Evolutionary conservation across 2,329 filamentous ascomycete species (phyloP), one percentile per base, ranked within the genome.

Genomic region (Colletotrichum sp.): DNA sequence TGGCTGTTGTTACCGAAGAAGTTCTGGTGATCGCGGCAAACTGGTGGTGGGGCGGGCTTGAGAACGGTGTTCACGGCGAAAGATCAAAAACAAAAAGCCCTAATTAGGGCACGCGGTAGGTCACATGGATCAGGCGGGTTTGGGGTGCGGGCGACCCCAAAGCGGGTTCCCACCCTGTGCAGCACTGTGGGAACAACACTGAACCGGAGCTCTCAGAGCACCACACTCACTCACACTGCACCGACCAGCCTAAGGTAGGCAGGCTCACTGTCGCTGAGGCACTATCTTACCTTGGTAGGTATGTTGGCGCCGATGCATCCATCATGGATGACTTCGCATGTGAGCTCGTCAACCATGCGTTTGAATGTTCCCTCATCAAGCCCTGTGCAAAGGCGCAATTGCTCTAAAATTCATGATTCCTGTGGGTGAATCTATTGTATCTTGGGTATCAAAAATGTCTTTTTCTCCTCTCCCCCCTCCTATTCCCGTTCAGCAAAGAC

Each of bases 1-100:
- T 75, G 74, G 68, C 72, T 80, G 76, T 75, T 78, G 78, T 80
- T 78, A 82, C 77, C 78, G 80, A 76, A 34, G 79, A 79, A 79
- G 78, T 81, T 72, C 68, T 74, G 69, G 51, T 72, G 70, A 73
- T 74, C 64, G 64, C 70, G 62, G 63, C 64, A 69, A 74, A 36
- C 54, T 59, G 64, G 33, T 34, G 70, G 70, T 74, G 72, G 70
- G 72, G 70, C 72, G 51, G 33, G 68, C 55, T 74, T 74, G 72
- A 72, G 68, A 72, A 59, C 61, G 71, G 71, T 73, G 72, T 72
- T 74, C 69, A 59, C 66, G 55, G 51, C 33, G 33, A 55, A 13
- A 65, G 21, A 65, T 27, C 47, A 57, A 43, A 70, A 31, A 61
- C 57, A 62, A 54, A 70, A 72, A 72, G 72, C 72, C 72, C 72